phyloP scores from a whole-genome alignment of 2,329 filamentous ascomycete genomes.

The Fusarium albosuccineum region DNA sequence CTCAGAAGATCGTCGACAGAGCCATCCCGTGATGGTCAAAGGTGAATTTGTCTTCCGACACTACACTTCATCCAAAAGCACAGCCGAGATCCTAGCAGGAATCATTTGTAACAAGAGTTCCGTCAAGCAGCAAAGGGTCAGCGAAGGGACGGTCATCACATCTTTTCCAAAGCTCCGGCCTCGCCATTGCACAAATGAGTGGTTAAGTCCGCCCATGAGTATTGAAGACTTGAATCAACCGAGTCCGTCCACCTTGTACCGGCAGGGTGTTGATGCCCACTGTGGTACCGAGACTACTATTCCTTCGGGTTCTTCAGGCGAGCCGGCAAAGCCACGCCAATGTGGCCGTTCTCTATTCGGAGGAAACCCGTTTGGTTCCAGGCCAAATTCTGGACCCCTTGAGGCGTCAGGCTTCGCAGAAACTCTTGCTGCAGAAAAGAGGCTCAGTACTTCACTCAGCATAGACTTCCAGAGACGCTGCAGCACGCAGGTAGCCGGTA shows the following conservation, averaged over 20 bases:
- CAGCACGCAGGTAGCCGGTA: conserved; percentile 37
- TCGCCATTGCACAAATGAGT: conserved; percentile 51
- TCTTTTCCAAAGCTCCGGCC: conserved; percentile 52
- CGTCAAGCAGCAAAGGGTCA: conserved; percentile 30
- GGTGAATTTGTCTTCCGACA: conserved; percentile 40
- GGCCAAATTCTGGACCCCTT: background rate
- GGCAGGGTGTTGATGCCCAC: conserved; percentile 51
- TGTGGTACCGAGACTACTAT: conserved; percentile 21
- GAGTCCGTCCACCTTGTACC: conserved; percentile 40
- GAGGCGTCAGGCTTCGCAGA: conserved; percentile 1
- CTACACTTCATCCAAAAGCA: conserved; percentile 33
- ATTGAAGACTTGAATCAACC: conserved; percentile 28
- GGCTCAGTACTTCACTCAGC: conserved; percentile 42
- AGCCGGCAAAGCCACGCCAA: conserved; percentile 23
- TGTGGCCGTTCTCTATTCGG: conserved; percentile 40
- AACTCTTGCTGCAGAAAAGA: conserved; percentile 26
- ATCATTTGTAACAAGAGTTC: conserved; percentile 36
- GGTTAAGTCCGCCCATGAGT: conserved; percentile 44
- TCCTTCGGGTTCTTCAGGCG: conserved; percentile 21
- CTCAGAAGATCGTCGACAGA: conserved; percentile 29
- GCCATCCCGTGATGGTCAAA: conserved; percentile 13
- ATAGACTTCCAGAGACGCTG: conserved; percentile 45
- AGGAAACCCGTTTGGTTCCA: conserved; percentile 41
- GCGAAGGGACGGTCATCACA: conserved; percentile 46
- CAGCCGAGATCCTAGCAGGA: conserved; percentile 36